These are phyloP conservation scores for Gymnopilus junonius DNA, from an alignment of 768 basidiomycete genomes.

Conservation along the genomic window DNA sequence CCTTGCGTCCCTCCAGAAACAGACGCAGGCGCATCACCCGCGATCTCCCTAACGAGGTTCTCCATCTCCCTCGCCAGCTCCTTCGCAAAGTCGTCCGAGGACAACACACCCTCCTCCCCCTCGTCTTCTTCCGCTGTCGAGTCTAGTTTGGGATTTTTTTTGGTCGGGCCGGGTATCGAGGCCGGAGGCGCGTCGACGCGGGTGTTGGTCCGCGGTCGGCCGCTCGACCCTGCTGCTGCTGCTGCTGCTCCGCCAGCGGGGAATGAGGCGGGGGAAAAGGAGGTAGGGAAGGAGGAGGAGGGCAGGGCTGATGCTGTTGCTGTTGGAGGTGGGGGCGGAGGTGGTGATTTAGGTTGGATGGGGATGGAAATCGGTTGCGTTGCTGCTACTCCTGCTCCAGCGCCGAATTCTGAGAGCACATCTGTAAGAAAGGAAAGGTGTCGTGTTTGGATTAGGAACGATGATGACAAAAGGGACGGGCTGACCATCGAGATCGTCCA, in stretches of 20 bases:
- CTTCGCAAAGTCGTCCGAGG: constrained; percentile 44
- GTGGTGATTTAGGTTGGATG: constrained; percentile 25
- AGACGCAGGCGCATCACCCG: constrained; percentile 26
- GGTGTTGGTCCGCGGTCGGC: constrained; percentile 52
- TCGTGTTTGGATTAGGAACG: constrained; percentile 1
- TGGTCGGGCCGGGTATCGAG: constrained; percentile 41
- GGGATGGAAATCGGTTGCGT: not conserved
- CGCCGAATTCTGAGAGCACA: constrained; percentile 49
- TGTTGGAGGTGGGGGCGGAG: constrained; percentile 37
- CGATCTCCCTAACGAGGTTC: constrained; percentile 50
- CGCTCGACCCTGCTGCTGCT: constrained; percentile 7
- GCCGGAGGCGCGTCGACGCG: constrained; percentile 47
- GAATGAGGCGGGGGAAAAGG: no score
- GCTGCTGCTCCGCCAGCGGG: no score
- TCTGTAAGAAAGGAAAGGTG: constrained; percentile 32
- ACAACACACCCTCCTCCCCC: constrained; percentile 39
- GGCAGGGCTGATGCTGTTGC: constrained; percentile 28
- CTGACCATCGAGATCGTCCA: constrained; percentile 71
- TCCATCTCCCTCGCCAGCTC: constrained; percentile 58
- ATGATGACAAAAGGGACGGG: not conserved
- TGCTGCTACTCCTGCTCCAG: constrained; percentile 8
- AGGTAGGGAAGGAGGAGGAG: no score
- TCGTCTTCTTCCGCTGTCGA: constrained; percentile 26
- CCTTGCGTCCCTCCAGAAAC: constrained; percentile 19
- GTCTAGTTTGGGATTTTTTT: constrained; percentile 21